These are phyloP conservation scores for Phallus indusiatus DNA, from an alignment of 768 basidiomycete species.

Conservation along the genomic window DNA sequence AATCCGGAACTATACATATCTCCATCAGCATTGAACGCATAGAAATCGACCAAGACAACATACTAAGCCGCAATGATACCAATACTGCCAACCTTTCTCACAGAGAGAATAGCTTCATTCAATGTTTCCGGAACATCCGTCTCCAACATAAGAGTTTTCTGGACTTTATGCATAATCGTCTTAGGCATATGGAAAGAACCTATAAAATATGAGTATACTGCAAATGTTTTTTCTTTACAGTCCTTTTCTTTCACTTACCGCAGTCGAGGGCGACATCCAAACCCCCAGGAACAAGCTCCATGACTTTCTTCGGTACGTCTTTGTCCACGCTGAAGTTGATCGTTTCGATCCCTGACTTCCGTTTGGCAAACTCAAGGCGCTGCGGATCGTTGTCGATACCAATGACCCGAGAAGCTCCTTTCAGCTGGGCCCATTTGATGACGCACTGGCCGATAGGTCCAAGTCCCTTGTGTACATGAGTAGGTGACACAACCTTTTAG, in stretches of 20 bases:
- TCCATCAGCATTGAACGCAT: neutral
- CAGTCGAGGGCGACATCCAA: constrained; percentile 56
- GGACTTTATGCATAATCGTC: constrained; percentile 50
- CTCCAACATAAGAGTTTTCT: constrained; percentile 65
- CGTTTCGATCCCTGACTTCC: constrained; percentile 39
- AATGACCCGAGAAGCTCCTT: constrained; percentile 63
- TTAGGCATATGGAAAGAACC: constrained; percentile 68
- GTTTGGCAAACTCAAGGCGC: constrained; percentile 37
- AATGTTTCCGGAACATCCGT: constrained; percentile 61
- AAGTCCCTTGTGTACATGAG: constrained; percentile 33
- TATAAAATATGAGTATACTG: constrained; percentile 7
- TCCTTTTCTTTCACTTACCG: constrained; percentile 16
- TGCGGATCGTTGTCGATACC: constrained; percentile 55
- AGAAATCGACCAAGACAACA: neutral
- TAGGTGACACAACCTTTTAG: neutral
- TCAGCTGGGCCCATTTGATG: constrained; percentile 51
- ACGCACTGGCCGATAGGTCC: constrained; percentile 60
- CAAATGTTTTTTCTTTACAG: neutral
- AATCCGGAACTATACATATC: constrained; percentile 35
- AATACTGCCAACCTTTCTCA: constrained; percentile 46
- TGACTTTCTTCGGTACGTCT: constrained; percentile 42
- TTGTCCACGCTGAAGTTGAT: constrained; percentile 44
- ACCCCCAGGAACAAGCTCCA: constrained; percentile 54
- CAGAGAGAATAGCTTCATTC: constrained; percentile 40
- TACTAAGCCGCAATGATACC: constrained; percentile 61